These are phyloP conservation scores for Pyrenopolyporus hunteri DNA, from an alignment of 495 filamentous ascomycete species.

Conservation along the genomic window DNA sequence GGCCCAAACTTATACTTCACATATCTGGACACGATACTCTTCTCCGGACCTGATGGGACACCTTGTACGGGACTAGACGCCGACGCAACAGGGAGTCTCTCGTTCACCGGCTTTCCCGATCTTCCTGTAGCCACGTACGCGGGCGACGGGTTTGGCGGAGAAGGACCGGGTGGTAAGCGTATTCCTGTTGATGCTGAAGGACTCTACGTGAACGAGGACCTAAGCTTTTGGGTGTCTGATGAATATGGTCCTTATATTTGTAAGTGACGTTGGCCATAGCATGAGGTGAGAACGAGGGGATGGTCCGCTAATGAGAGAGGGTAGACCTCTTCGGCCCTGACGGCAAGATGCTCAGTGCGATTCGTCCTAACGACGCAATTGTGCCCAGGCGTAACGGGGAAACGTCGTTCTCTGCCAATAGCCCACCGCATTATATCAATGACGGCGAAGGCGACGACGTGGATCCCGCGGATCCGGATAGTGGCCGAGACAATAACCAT, in stretches of 20 bases:
- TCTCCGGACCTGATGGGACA: constrained; percentile 70
- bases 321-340: constrained; percentile 59
- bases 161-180: constrained; percentile 61
- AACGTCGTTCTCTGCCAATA: constrained; percentile 48
- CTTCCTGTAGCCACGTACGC: constrained; percentile 70
- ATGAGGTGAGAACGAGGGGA: not conserved
- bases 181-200: constrained; percentile 74
- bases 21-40: constrained; percentile 71
- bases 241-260: constrained; percentile 81
- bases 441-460: constrained; percentile 43
- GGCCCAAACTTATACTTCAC: constrained; percentile 67
- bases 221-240: constrained; percentile 77
- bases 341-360: constrained; percentile 68
- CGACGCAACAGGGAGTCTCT: constrained; percentile 58
- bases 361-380: constrained; percentile 70
- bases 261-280: constrained; percentile 37
- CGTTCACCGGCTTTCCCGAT: constrained; percentile 65
- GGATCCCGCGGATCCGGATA: constrained; percentile 59
- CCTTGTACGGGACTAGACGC: constrained; percentile 76
- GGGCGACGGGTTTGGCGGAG: constrained; percentile 75
- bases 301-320: not conserved
- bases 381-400: constrained; percentile 70
- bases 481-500: constrained; percentile 77
- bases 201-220: constrained; percentile 67
- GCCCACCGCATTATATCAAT: constrained; percentile 63